Base-by-base conservation (phyloP, 306 rosid species). In the Calophaca sinica region DNA sequence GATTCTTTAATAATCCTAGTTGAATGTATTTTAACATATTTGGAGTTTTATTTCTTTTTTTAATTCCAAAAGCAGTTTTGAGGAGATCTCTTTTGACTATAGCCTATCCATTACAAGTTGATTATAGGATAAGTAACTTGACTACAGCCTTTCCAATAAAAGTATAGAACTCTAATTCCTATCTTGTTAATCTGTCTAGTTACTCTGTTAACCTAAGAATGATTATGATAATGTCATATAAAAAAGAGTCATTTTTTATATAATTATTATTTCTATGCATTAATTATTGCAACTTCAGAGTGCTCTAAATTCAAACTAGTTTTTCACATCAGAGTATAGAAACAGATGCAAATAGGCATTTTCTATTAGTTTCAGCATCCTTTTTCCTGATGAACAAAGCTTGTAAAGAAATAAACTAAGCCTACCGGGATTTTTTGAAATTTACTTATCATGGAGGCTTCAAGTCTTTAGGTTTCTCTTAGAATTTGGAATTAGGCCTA, bases 291-390 rank as follows among this genome's bases (percentile, higher is more conserved):
- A 78, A 50, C 51, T 69, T 69, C 36, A 35, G 35, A 59, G 29
- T 59, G 57, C 7, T 78, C 58, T 12, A 28, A 41, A 61, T 58
- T 42, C 28, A 45, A 49, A 50, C 55, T 36, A 38, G 66, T 62
- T 44, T 62, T 70, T 70, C 59, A 62, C 67, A 41, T 62, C 49
- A 62, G 51, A 74, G 67, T 58, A 63, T 68, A 68, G 51, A 67
- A 73, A 59, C 31, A 5, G 64, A 63, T 59, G 20, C 51, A 35
- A 49, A 60, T 60, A 14, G 33, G 20, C 59, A 29, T 61, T 80
- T 73, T 60, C 79, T 53, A 14, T 67, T 74, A 67, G 84, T 64
- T 74, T 67, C 50, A 26, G 50, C 59, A 13, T 59, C 49, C 63
- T 36, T 11, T 51, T 15, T 38, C 54, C 65, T 58, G 50, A 9